phyloP scores from a whole-genome alignment of 75 land plant species.

The Azolla pinnata region DNA sequence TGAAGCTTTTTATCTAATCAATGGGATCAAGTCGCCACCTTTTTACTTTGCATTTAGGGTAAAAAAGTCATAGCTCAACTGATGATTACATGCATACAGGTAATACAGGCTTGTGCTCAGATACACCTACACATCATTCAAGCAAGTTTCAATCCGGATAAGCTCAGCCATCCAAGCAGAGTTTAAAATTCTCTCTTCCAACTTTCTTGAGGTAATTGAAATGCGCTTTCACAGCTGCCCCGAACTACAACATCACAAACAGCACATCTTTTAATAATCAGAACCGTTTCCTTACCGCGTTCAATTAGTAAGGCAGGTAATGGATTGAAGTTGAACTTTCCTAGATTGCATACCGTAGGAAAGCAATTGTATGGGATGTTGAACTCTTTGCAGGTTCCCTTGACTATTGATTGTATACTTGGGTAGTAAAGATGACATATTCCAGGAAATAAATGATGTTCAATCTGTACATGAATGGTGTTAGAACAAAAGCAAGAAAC shows the following conservation, averaged over 20 bases:
- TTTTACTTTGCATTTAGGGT: too few species aligned
- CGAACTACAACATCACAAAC: constrained; percentile 18
- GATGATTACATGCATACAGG: too few species aligned
- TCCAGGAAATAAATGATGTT: constrained; percentile 38
- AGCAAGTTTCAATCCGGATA: too few species aligned
- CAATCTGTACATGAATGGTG: constrained; percentile 22
- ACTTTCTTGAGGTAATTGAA: constrained; percentile 29
- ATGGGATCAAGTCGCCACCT: too few species aligned
- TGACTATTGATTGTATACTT: constrained; percentile 39
- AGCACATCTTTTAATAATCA: background rate
- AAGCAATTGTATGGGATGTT: constrained; percentile 22
- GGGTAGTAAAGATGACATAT: constrained; percentile 40
- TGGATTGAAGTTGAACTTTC: background rate
- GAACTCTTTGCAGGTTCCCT: constrained; percentile 34
- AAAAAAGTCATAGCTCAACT: too few species aligned
- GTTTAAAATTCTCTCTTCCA: constrained; percentile 16
- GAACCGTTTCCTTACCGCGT: background rate
- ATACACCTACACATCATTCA: too few species aligned
- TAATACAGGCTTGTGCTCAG: too few species aligned
- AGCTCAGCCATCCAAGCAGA: constrained; percentile 27
- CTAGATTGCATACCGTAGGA: constrained; percentile 10
- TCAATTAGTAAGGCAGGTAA: background rate
- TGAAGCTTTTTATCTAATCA: too few species aligned
- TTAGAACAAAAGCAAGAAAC: background rate
- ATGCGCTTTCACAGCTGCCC: constrained; percentile 37